These are phyloP conservation scores for Microdochium paspali DNA, from an alignment of 2,329 filamentous ascomycete species.

Conservation along the genomic window DNA sequence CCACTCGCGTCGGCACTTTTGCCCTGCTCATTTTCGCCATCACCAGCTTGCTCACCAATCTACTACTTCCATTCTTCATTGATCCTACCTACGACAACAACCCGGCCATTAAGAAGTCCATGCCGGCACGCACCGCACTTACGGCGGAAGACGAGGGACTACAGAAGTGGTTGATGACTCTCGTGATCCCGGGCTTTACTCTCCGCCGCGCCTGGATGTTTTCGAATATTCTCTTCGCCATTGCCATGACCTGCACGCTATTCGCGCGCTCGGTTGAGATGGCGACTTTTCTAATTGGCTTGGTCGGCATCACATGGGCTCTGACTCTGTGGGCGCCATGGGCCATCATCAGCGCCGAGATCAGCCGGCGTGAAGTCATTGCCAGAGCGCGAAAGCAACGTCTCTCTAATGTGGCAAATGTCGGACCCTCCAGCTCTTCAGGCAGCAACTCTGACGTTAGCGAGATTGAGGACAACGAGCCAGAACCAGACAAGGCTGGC, in stretches of 20 bases:
- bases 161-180: constrained; percentile 41
- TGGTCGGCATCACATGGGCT: constrained; percentile 87
- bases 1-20: constrained; percentile 80
- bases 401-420: constrained; percentile 14
- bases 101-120: constrained; percentile 18
- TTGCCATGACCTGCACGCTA: constrained; percentile 75
- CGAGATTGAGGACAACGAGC: constrained; percentile 34
- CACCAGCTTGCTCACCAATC: constrained; percentile 71
- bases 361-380: constrained; percentile 66
- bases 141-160: constrained; percentile 21
- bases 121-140: constrained; percentile 19
- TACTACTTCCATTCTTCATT: constrained; percentile 78
- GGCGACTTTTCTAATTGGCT: constrained; percentile 68
- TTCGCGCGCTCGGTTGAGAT: constrained; percentile 61
- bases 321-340: constrained; percentile 91
- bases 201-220: constrained; percentile 81
- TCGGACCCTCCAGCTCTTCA: constrained; percentile 7
- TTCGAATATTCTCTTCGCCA: constrained; percentile 74
- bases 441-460: constrained; percentile 19
- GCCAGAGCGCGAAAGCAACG: constrained; percentile 28
- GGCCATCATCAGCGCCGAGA: constrained; percentile 88
- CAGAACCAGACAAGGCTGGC: constrained; percentile 67
- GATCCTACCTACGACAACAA: constrained; percentile 63
- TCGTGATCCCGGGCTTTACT: constrained; percentile 76
- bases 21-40: constrained; percentile 83